phyloP scores from a whole-genome alignment of 2,329 filamentous ascomycete genomes.

The Hyphodiscus sp. region DNA sequence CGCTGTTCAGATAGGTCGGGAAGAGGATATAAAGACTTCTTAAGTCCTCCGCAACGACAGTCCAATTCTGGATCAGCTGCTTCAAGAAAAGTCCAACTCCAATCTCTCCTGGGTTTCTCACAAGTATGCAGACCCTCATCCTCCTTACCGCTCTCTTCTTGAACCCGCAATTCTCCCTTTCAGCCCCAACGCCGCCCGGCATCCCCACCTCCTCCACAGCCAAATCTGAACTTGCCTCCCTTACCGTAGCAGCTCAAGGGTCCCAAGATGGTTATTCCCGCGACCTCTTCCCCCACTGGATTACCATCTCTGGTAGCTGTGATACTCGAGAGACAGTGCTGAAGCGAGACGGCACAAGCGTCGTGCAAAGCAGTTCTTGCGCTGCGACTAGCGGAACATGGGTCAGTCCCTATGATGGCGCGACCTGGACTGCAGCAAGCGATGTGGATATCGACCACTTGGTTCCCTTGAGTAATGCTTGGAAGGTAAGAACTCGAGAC shows the following conservation, averaged over 20 bases:
- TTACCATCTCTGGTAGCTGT: constrained; percentile 57
- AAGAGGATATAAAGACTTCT: no score
- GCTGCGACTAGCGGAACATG: constrained; percentile 60
- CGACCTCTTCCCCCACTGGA: constrained; percentile 52
- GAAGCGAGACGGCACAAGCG: constrained; percentile 62
- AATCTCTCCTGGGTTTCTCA: background rate
- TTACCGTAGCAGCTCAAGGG: constrained; percentile 51
- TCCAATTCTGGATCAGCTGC: background rate
- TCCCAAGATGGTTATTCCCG: constrained; percentile 55
- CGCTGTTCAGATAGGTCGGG: no score
- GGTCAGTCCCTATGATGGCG: constrained; percentile 68
- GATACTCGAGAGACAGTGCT: constrained; percentile 69
- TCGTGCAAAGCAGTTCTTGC: constrained; percentile 55
- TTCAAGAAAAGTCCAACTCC: no score
- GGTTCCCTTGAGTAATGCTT: constrained; percentile 74
- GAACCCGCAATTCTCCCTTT: constrained; percentile 16
- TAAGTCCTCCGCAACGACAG: no score
- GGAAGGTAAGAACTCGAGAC: constrained; percentile 41
- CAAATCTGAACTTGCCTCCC: constrained; percentile 46
- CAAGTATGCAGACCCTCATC: constrained; percentile 14
- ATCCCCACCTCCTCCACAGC: constrained; percentile 56
- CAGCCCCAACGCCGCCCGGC: constrained; percentile 43
- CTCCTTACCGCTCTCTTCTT: constrained; percentile 11
- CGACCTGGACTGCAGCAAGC: constrained; percentile 57
- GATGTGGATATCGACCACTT: constrained; percentile 81